A percentile compares a stretch with the other conserved stretches of the same genome.
These are phyloP conservation scores for Volvox reticuliferus DNA, from an alignment of 139 green algal species.

Conservation along the genomic window DNA sequence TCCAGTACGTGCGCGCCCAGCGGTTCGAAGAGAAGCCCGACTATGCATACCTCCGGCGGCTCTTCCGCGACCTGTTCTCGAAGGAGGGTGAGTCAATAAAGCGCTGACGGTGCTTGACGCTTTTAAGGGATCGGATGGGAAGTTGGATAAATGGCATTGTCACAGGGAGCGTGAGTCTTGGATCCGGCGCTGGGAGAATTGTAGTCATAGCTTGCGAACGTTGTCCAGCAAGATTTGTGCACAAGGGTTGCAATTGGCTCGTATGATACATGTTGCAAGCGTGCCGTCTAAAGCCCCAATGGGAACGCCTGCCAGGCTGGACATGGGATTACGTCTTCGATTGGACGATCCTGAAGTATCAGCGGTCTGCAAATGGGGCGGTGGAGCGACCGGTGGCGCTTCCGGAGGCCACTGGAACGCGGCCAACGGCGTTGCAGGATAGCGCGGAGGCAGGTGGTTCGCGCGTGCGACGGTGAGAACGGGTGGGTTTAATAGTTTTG, in stretches of 20 bases:
- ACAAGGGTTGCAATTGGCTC: no score
- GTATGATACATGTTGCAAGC: no score
- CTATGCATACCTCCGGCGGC: constrained; percentile 96
- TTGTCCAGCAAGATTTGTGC: no score
- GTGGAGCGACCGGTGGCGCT: constrained; percentile 28
- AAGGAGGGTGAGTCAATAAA: constrained; percentile 88
- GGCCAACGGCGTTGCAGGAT: constrained; percentile 1
- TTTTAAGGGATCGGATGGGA: no score
- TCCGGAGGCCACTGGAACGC: not conserved
- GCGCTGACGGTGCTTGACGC: no score
- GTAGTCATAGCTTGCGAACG: no score
- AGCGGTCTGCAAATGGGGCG: constrained; percentile 65
- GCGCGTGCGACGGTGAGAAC: constrained; percentile 18
- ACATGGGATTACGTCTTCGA: constrained; percentile 99
- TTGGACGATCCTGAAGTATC: constrained; percentile 99
- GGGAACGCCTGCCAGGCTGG: constrained; percentile 76
- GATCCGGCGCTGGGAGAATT: no score
- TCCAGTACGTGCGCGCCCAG: constrained; percentile 94
- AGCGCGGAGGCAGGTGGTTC: not conserved
- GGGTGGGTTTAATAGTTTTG: not conserved
- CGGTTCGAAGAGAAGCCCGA: constrained; percentile 89
- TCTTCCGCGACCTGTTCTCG: constrained; percentile 99
- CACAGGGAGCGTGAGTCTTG: no score
- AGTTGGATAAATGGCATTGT: no score
- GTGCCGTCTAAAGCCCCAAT: no score